These are phyloP conservation scores for Paecilomyces formosus DNA, from an alignment of 2,329 filamentous ascomycete genomes.

Conservation along the genomic window DNA sequence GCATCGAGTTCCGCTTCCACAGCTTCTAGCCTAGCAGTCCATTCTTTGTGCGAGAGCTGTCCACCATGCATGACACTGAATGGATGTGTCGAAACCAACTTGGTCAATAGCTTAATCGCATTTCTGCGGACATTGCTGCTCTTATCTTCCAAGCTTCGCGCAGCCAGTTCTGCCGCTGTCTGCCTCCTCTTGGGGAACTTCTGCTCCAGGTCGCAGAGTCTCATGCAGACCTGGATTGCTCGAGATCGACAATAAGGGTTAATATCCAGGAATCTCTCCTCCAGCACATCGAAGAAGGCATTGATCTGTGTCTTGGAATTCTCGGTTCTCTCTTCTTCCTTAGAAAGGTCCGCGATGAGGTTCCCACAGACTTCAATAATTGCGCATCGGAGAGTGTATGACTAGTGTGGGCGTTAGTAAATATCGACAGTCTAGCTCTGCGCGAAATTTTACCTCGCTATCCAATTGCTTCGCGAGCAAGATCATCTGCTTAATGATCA, in stretches of 20 bases:
- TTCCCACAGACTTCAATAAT: conserved; percentile 97
- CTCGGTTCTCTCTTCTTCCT: conserved; percentile 82
- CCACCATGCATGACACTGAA: conserved; percentile 89
- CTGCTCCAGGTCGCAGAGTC: conserved; percentile 86
- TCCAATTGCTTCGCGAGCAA: conserved; percentile 90
- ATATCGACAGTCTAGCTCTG: neutral
- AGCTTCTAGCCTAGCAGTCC: conserved; percentile 72
- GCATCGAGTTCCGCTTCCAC: conserved; percentile 77
- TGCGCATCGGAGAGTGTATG: conserved; percentile 86
- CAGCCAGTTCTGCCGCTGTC: conserved; percentile 76
- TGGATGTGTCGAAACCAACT: conserved; percentile 86
- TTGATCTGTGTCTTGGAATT: conserved; percentile 93
- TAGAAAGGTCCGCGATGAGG: conserved; percentile 82
- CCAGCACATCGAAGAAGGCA: conserved; percentile 92
- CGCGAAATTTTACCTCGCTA: conserved; percentile 60
- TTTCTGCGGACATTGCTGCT: conserved; percentile 95
- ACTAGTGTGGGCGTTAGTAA: conserved; percentile 41
- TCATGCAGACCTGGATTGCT: conserved; percentile 87
- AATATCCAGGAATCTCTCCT: conserved; percentile 91
- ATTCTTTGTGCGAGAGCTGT: conserved; percentile 75
- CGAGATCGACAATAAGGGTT: conserved; percentile 94
- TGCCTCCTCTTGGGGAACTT: conserved; percentile 93
- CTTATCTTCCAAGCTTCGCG: conserved; percentile 89
- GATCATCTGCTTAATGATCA: conserved; percentile 97
- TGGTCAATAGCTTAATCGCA: conserved; percentile 83